Evolutionary conservation across 2,329 filamentous ascomycete genomes (phyloP), one percentile per base, ranked within the genome.

Genomic region (Helotiales sp.): DNA sequence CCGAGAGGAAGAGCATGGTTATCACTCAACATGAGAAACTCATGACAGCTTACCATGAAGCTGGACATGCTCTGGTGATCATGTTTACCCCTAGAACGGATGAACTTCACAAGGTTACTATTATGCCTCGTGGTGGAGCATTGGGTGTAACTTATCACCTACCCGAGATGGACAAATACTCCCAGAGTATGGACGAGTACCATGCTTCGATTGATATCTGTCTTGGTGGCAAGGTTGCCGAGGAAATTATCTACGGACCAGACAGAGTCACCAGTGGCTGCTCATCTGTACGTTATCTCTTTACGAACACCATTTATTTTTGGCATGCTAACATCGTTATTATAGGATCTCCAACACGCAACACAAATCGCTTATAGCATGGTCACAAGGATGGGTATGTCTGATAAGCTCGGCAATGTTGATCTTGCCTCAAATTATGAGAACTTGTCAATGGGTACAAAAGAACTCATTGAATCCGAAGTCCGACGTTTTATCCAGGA

Each of bases 41-140:
- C 67, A 88, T 92, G 81, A 96, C 93, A n/a, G 92, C 92, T 1
- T 96, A 96, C 70, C 92, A 96, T 70, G 95, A 99, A 76, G 96
- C 93, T 55, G 95, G 95, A 2, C 95, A 99, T 73, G 92, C 95
- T 8, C 83, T 99, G 15, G 91, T 97, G 58, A 88, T 89, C 55
- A 86, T 97, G 69, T 92, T 93, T 66, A 90, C 88, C 12, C 79
- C 80, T 62, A 86, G 89, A 60, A 85, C 84, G 34, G 87, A 82
- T 62, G 89, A 89, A 30, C 81, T 99, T 1, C 97, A 99, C 82
- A 99, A 99, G 77, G 93, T 96, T 50, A 99, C 95, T 0, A 96
- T 99, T 67, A 88, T 99, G 68, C 93, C 95, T 53, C 88, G 96
- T 68, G 95, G 95, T 10, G 86, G 87, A 68, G 85, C 90, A 24